Evolutionary conservation across 2,329 filamentous ascomycete genomes (phyloP).

Genomic region (Scytalidium lignicola): DNA sequence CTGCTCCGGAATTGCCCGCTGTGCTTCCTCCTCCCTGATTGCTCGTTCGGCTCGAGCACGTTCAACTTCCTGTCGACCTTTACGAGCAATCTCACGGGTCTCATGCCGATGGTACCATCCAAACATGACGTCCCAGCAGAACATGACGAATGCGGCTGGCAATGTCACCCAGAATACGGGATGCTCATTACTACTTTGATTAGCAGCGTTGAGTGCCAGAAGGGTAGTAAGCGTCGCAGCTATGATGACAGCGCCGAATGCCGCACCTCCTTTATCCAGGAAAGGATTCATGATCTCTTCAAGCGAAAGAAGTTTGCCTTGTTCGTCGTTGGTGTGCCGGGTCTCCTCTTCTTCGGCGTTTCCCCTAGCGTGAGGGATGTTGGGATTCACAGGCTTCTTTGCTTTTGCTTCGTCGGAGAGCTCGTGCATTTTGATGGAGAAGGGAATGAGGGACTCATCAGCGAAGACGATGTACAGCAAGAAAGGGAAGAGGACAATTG

Average conservation of each 20-base stretch:
- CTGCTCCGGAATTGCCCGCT: no score
- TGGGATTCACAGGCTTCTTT: constrained; percentile 62
- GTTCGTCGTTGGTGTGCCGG: constrained; percentile 38
- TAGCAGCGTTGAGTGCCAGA: constrained; percentile 59
- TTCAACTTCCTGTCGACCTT: constrained; percentile 46
- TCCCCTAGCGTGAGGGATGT: constrained; percentile 62
- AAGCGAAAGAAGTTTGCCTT: constrained; percentile 52
- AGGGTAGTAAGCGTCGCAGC: constrained; percentile 60
- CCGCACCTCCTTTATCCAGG: constrained; percentile 60
- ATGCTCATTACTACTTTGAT: constrained; percentile 40
- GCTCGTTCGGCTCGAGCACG: constrained; percentile 34
- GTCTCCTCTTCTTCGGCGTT: constrained; percentile 47
- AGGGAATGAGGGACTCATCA: constrained; percentile 57
- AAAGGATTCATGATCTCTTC: constrained; percentile 75
- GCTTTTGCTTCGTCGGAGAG: constrained; percentile 51
- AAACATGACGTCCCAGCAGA: constrained; percentile 59
- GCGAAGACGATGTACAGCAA: constrained; percentile 65
- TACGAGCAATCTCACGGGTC: constrained; percentile 56
- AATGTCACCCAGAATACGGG: constrained; percentile 66
- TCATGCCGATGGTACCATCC: constrained; percentile 60
- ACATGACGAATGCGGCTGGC: constrained; percentile 63
- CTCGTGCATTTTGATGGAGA: constrained; percentile 62
- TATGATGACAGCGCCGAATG: constrained; percentile 62
- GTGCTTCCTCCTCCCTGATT: constrained; percentile 33
- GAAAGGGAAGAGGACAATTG: constrained; percentile 63